Evolutionary conservation across 352 stramenopile species (phyloP), one percentile per base, ranked within the genome.

Genomic region (Phytophthora palmivora): DNA sequence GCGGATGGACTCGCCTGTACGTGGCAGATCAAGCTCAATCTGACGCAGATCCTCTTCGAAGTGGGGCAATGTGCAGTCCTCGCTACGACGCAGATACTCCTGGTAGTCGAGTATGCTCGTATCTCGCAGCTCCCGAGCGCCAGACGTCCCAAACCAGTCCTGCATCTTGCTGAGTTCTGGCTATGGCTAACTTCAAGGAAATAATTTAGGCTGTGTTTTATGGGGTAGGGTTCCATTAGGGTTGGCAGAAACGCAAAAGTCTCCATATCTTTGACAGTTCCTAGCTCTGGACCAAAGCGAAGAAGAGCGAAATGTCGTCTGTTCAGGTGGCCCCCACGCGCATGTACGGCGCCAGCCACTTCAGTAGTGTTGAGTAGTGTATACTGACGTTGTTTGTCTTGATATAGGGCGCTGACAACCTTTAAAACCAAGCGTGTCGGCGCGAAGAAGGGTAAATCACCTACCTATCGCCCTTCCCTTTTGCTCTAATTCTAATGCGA

Each of bases 381-480:
- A 14, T 8, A 58, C n/a, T 64, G 33, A 70, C 38, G 37, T 15
- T 65, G 21, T 12, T 18, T 49, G 14, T 9, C 14, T 55, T n/a
- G 39, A 8, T 61, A 28, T 47, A 96, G 88, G 88, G 82, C 85
- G 60, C 67, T 96, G 63, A 94, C 87, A 34, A 90, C 78, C 28
- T 96, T 80, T 63, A 96, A 95, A 72, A 71, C 57, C 50, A 96
- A 96, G 67, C 76, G 74, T 18, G 84, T 94, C 36, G 86, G 76
- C 42, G 88, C 88, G 7, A 95, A 95, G 70, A 96, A 96, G 72
- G 88, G 88, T 96, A 53, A 22, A 4, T 11, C 28, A 38, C 5
- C 30, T 28, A 34, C 26, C 21, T 26, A 16, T 30, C 7, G 16
- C 48, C 37, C 15, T 38, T 22, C 1, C 34, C 34, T 18, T 21